Evolutionary conservation across 345 rosid genomes (phyloP).

Genomic region (Citrus hindsii): DNA sequence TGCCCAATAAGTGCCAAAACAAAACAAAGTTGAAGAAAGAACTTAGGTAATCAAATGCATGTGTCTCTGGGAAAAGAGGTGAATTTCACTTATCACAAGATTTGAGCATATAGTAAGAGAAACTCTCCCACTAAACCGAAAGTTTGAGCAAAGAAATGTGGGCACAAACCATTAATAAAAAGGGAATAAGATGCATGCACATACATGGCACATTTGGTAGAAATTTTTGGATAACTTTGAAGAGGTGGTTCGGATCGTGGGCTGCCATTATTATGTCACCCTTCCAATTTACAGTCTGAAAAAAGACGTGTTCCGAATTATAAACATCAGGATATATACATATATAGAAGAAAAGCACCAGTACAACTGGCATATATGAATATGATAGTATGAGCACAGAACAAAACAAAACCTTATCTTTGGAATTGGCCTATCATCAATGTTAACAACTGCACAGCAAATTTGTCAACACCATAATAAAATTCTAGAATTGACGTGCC

Average conservation of each 20-base stretch:
- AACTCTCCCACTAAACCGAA: not conserved
- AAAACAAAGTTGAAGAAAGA: not conserved
- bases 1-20: not conserved
- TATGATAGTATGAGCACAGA: not conserved
- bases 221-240: not conserved
- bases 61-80: not conserved
- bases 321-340: not conserved
- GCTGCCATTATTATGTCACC: constrained; percentile 32
- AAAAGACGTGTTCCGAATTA: constrained; percentile 12
- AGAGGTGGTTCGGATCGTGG: constrained; percentile 18
- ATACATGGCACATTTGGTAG: not conserved
- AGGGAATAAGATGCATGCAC: not conserved
- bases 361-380: not conserved
- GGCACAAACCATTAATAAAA: not conserved
- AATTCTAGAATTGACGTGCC: not conserved
- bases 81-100: not conserved
- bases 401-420: not conserved
- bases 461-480: constrained; percentile 5
- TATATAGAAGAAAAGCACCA: not conserved
- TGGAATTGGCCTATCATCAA: constrained; percentile 10
- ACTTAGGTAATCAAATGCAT: not conserved
- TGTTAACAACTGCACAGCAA: not conserved
- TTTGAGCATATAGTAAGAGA: not conserved
- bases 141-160: not conserved
- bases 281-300: constrained; percentile 8